Conservation (phyloP, 345 rosid species). For the Abelmoschus esculentus region DNA sequence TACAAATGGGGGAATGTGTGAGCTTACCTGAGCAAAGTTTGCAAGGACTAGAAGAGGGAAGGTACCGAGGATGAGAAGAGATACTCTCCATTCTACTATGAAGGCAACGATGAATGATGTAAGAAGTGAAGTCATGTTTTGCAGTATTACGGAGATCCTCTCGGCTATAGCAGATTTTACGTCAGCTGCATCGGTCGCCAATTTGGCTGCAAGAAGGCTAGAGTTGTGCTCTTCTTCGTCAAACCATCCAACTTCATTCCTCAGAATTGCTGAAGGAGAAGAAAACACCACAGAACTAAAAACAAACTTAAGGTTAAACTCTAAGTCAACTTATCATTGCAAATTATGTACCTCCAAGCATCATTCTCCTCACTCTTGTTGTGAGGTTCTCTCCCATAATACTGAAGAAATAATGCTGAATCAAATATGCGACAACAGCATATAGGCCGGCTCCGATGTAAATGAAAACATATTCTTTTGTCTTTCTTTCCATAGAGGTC, state of each 20-base stretch:
- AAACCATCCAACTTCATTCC: conserved; percentile 99
- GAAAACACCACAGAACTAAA: conserved; percentile 10
- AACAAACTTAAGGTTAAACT: not conserved
- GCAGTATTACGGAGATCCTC: conserved; percentile 92
- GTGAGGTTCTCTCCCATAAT: conserved; percentile 99
- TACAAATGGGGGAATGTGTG: no score
- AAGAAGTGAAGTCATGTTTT: conserved; percentile 97
- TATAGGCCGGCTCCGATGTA: conserved; percentile 95
- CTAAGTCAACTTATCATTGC: not conserved
- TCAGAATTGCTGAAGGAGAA: conserved; percentile 57
- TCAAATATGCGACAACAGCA: conserved; percentile 86
- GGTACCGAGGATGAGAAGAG: conserved; percentile 88
- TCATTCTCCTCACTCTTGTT: conserved; percentile 95
- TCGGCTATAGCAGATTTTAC: conserved; percentile 95
- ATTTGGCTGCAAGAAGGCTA: conserved; percentile 75
- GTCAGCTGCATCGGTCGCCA: conserved; percentile 92
- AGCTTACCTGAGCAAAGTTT: conserved; percentile 90
- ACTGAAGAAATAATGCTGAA: conserved; percentile 98
- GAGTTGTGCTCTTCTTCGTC: conserved; percentile 99
- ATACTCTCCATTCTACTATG: conserved; percentile 98
- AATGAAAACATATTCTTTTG: conserved; percentile 93
- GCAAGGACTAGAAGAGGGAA: conserved; percentile 97
- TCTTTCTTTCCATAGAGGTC: conserved; percentile 86
- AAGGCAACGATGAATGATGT: conserved; percentile 96
- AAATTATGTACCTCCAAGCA: conserved; percentile 76